Conservation (phyloP, 2,329 filamentous ascomycete genomes). For the Fonsecaea monophora region DNA sequence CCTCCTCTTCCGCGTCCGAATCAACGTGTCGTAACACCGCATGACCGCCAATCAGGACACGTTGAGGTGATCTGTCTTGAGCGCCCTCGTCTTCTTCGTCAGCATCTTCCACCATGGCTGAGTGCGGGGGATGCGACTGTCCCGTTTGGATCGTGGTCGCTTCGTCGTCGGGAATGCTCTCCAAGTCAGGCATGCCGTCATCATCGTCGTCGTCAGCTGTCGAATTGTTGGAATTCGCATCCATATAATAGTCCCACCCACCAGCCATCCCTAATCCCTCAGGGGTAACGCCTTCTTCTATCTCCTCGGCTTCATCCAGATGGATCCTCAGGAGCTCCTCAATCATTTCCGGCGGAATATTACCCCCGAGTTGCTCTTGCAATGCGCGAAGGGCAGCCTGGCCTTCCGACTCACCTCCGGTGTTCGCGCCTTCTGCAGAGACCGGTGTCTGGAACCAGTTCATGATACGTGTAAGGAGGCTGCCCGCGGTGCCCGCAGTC, state of each 20-base stretch:
- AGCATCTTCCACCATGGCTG: conserved; percentile 39
- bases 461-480: conserved; percentile 35
- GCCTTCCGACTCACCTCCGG: conserved; percentile 28
- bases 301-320: conserved; percentile 28
- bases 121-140: conserved; percentile 26
- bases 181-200: conserved; percentile 37
- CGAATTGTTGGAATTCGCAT: conserved; percentile 26
- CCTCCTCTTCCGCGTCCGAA: conserved; percentile 31
- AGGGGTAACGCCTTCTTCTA: conserved; percentile 28
- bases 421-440: conserved; percentile 14
- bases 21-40: conserved; percentile 36
- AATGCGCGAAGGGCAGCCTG: conserved; percentile 34
- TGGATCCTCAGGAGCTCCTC: conserved; percentile 36
- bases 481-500: conserved; percentile 28
- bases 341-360: conserved; percentile 35
- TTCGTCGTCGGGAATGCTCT: conserved; percentile 27
- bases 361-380: conserved; percentile 35
- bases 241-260: conserved; percentile 39
- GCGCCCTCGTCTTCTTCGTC: conserved; percentile 28
- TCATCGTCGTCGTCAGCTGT: conserved; percentile 24
- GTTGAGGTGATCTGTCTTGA: background rate
- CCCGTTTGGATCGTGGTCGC: background rate
- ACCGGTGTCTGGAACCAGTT: conserved; percentile 37
- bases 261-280: conserved; percentile 34
- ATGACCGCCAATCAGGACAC: background rate